A percentile compares a stretch with the other conserved stretches of the same genome.
These are phyloP conservation scores for Plectosphaerella sp. DNA, from an alignment of 2,329 filamentous ascomycete genomes.

Conservation along the genomic window DNA sequence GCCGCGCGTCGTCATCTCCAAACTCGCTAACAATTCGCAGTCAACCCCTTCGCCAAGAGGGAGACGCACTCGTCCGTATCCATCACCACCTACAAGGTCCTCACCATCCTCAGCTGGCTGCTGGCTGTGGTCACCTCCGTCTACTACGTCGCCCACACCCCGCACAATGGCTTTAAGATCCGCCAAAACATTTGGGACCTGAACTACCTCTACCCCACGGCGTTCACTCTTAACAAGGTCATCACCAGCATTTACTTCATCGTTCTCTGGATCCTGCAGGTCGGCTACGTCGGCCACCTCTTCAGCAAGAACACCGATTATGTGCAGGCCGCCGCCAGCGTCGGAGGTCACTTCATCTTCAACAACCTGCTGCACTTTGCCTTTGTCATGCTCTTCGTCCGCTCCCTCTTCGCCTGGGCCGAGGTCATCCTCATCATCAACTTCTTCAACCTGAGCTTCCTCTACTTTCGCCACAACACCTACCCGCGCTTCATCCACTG, in stretches of 20 bases:
- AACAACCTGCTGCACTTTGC: conserved; percentile 80
- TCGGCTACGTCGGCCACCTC: conserved; percentile 71
- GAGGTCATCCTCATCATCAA: conserved; percentile 75
- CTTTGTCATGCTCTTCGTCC: conserved; percentile 80
- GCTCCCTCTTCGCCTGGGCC: conserved; percentile 68
- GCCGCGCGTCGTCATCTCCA: not conserved
- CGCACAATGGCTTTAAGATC: conserved; percentile 55
- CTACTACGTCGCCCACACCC: conserved; percentile 66
- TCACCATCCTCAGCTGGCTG: conserved; percentile 71
- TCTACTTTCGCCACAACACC: conserved; percentile 76
- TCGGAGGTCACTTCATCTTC: conserved; percentile 79
- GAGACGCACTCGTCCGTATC: conserved; percentile 59
- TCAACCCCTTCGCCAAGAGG: conserved; percentile 72
- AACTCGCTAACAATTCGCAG: conserved; percentile 29
- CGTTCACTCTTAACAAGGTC: conserved; percentile 68
- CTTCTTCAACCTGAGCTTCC: conserved; percentile 71
- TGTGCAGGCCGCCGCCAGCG: conserved; percentile 67
- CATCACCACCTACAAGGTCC: conserved; percentile 69
- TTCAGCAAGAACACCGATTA: conserved; percentile 62
- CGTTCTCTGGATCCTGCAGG: conserved; percentile 69
- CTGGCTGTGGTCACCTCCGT: conserved; percentile 67
- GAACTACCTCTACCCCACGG: conserved; percentile 62
- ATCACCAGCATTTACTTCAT: conserved; percentile 71
- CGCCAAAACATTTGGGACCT: conserved; percentile 70
- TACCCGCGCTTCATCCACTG: conserved; percentile 73